A percentile compares a stretch with the other conserved stretches of the same genome.
Evolutionary conservation across 2,329 filamentous ascomycete species (phyloP).

Genomic region (Alternaria dauci): DNA sequence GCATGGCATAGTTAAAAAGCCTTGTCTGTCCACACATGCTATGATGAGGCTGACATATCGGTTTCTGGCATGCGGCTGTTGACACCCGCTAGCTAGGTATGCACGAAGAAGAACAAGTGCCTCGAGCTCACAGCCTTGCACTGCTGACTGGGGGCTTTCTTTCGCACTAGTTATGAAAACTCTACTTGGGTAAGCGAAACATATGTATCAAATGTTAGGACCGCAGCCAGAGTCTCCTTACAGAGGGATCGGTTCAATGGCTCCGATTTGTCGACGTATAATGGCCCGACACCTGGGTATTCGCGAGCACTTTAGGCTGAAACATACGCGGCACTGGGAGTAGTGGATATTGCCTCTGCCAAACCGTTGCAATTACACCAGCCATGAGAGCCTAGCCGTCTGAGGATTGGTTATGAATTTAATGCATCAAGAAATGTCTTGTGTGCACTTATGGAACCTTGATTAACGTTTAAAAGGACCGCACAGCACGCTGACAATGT

Average conservation of each 20-base stretch:
- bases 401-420: background rate
- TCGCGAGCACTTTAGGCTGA: background rate
- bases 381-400: background rate
- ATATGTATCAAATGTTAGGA: background rate
- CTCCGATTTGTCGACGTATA: background rate
- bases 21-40: background rate
- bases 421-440: background rate
- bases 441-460: background rate
- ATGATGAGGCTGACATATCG: background rate
- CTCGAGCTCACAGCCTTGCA: background rate
- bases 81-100: background rate
- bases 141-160: background rate
- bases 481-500: background rate
- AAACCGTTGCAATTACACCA: background rate
- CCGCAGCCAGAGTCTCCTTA: background rate
- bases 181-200: background rate
- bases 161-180: background rate
- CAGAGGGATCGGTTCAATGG: background rate
- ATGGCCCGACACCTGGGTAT: background rate
- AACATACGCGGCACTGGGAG: background rate
- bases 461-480: background rate
- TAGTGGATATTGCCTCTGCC: background rate
- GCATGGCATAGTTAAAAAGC: background rate
- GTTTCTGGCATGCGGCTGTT: background rate
- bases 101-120: background rate